phyloP scores from a whole-genome alignment of 768 basidiomycete species.

The Boletus sp. region DNA sequence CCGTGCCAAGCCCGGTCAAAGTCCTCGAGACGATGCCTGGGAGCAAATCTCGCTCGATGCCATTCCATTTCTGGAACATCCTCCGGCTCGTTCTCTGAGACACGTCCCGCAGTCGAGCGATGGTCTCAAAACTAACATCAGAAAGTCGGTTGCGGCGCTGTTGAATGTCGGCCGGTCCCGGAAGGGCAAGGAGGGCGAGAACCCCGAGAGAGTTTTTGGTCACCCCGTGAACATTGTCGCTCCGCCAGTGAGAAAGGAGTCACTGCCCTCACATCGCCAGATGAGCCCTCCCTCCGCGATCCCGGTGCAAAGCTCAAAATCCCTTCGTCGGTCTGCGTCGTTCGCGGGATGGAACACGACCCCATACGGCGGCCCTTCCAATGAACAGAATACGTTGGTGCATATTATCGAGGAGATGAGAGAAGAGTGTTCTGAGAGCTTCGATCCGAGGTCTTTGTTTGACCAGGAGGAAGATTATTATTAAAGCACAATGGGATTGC shows the following conservation, averaged over 20 bases:
- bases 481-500: not conserved
- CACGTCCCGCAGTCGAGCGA: constrained; percentile 3
- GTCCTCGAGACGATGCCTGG: not conserved
- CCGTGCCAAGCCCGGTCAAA: not conserved
- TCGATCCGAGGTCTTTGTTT: constrained; percentile 20
- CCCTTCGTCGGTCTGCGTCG: constrained; percentile 28
- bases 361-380: not conserved
- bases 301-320: not conserved
- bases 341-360: constrained; percentile 13
- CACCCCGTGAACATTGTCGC: constrained; percentile 10
- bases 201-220: constrained; percentile 13
- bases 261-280: constrained; percentile 4
- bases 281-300: not conserved
- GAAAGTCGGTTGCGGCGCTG: constrained; percentile 4
- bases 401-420: constrained; percentile 19
- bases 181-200: not conserved
- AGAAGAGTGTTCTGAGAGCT: constrained; percentile 10
- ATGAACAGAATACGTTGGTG: constrained; percentile 11
- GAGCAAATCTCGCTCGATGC: constrained; percentile 11
- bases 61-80: constrained; percentile 6
- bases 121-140: constrained; percentile 2
- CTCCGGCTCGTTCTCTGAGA: constrained; percentile 8
- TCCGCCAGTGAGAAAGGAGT: constrained; percentile 15
- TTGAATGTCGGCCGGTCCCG: not conserved
- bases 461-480: constrained; percentile 6